Percentiles rank a stretch among this genome's conserved stretches.
Evolutionary conservation across 352 stramenopile species (phyloP).

Genomic region (Lagenidium sp.): DNA sequence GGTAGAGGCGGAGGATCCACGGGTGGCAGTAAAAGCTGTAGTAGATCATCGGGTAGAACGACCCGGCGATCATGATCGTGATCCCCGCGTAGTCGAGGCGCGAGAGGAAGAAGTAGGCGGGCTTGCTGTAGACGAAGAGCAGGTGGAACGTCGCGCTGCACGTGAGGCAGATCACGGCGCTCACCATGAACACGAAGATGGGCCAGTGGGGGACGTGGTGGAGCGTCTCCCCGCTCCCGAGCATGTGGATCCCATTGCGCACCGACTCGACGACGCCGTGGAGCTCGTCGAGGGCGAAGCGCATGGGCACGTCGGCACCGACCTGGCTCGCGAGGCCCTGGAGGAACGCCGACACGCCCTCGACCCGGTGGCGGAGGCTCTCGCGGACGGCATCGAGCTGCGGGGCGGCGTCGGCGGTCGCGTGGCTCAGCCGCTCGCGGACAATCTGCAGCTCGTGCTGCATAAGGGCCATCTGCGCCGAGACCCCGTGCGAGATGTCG

Average conservation of each 20-base stretch:
- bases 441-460: conserved; percentile 47
- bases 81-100: conserved; percentile 81
- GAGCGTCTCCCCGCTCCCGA: conserved; percentile 49
- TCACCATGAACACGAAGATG: conserved; percentile 82
- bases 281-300: conserved; percentile 71
- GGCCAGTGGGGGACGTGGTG: conserved; percentile 79
- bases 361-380: conserved; percentile 41
- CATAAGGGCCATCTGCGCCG: conserved; percentile 59
- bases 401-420: conserved; percentile 37
- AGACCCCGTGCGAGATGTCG: conserved; percentile 53
- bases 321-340: conserved; percentile 62
- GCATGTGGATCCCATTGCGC: conserved; percentile 68
- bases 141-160: conserved; percentile 80
- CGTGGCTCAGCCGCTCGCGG: conserved; percentile 36
- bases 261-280: conserved; percentile 65
- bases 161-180: conserved; percentile 72
- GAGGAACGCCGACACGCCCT: conserved; percentile 61
- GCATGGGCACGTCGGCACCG: conserved; percentile 63
- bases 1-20: conserved; percentile 48
- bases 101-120: conserved; percentile 67
- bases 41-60: conserved; percentile 85
- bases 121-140: conserved; percentile 74
- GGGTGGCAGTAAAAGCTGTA: conserved; percentile 86
- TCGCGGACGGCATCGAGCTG: conserved; percentile 51
- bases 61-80: conserved; percentile 80